A percentile compares a stretch with the other conserved stretches of the same genome.
Evolutionary conservation across 768 basidiomycete genomes (phyloP).

Genomic region (Lyophyllum semitale): DNA sequence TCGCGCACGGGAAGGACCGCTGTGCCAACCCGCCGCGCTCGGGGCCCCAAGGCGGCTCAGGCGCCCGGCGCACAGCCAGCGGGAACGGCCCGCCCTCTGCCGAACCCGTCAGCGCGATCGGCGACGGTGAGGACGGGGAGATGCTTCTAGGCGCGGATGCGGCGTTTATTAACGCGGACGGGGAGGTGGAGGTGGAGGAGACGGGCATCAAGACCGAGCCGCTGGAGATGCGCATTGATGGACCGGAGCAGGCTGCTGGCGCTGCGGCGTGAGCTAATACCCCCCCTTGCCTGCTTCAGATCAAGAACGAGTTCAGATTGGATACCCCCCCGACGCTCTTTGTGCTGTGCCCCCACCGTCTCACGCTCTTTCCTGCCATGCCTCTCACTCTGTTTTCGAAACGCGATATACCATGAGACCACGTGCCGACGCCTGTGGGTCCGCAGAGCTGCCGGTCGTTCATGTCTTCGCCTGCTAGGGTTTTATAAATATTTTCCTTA

Average conservation of each 20-base stretch:
- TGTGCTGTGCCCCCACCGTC: slow-evolving; percentile 5
- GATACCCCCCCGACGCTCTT: slow-evolving; percentile 11
- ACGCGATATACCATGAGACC: slow-evolving; percentile 1
- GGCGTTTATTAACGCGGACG: slow-evolving; percentile 27
- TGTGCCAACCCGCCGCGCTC: slow-evolving; percentile 92
- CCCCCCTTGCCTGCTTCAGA: slow-evolving; percentile 26
- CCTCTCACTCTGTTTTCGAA: background rate
- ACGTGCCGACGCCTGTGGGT: slow-evolving; percentile 16
- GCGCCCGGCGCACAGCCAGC: slow-evolving; percentile 42
- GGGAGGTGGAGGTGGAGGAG: slow-evolving; percentile 20
- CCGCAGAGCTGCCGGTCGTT: slow-evolving; percentile 69
- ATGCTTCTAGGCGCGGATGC: slow-evolving; percentile 35
- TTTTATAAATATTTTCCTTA: slow-evolving; percentile 32
- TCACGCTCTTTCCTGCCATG: background rate
- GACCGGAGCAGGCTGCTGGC: slow-evolving; percentile 23
- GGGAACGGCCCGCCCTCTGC: slow-evolving; percentile 33
- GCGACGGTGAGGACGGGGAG: slow-evolving; percentile 32
- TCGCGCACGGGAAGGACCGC: slow-evolving; percentile 94
- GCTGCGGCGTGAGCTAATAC: slow-evolving; percentile 25
- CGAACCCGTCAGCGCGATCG: slow-evolving; percentile 40
- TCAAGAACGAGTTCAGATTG: slow-evolving; percentile 1
- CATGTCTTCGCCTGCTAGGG: slow-evolving; percentile 38
- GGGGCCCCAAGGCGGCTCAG: slow-evolving; percentile 70
- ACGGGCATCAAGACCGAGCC: background rate
- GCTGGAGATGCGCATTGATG: slow-evolving; percentile 46